Evolutionary conservation across 148 eudicot species (phyloP), one percentile per base, ranked within the genome.

Genomic region (Arctostaphylos glauca): DNA sequence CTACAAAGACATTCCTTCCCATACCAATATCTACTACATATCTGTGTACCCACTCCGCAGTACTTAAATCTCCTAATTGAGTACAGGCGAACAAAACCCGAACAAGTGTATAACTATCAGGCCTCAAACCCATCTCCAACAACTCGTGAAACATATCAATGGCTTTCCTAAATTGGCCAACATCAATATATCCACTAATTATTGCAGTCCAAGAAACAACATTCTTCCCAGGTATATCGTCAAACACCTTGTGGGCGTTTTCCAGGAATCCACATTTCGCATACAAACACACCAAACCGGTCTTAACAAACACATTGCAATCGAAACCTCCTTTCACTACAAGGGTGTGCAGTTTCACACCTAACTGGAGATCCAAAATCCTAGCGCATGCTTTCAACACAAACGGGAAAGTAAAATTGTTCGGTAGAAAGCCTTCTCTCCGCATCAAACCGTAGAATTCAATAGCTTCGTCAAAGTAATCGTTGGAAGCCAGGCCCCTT

Each of bases 91-190:
- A 77, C 21, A 77, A 53, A 77, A 77, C 62, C 19, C 64, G 47
- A 54, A 77, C 79, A 53, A 77, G 46, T 25, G 79, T 77, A 18
- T 9, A 77, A 77, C 79, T 77, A 77, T 77, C 79, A 53, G 79
- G 79, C 64, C 49, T 77, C 79, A 77, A 54, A 54, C 79, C 79
- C 79, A 77, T 77, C 62, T 77, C 79, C 64, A 77, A 77, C 79
- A 53, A 38, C 62, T 58, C 44, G 47, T 18, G 2, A 77, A 77
- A 77, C 79, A 77, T 38, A 38, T 41, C 79, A 38, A 77, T 55
- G 0, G 79, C 79, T 54, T 77, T 62, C 64, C 21, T 18, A 0
- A 77, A 77, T 16, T 16, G 48, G 13, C 64, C 79, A 54, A 54
- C 47, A 31, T 58, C 79, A 31, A 77, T 77, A 54, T 77, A 77